Evolutionary conservation across 1,139 yeast species (phyloP), one percentile per base, ranked within the genome.

Genomic region (Blastobotrys illinoisensis): DNA sequence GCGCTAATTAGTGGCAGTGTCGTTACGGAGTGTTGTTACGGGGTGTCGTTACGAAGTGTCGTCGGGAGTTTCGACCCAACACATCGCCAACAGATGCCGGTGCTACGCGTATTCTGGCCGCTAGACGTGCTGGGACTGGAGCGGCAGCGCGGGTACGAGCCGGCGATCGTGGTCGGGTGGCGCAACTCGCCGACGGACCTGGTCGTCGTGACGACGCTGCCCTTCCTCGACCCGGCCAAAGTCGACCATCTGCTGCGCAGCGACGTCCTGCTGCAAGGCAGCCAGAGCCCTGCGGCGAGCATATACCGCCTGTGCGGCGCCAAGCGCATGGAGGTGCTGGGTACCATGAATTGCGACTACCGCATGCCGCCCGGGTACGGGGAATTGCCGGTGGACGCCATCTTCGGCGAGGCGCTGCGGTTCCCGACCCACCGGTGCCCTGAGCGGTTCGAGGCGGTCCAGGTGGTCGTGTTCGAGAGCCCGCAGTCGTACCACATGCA

Each of bases 401-500:
- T 49, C 1, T 45, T 54, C 13, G 54, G 53, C 28, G 50, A 47
- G 5, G 7, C 49, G 1, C 32, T 49, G 54, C 26, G 32, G 9
- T 52, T 47, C 18, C 57, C 57, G 9, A 18, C 16, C 11, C 57
- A 54, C 24, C 36, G 40, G 32, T 9, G 32, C 21, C 18, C 26
- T 16, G 23, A 26, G 26, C 48, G 49, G 46, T n/a, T 44, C 50
- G 28, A 36, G n/a, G 21, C 49, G 3, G 65, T 71, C 48, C 75
- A 75, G 26, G 65, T 88, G 1, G 74, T 91, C 1, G 63, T 79
- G 16, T 91, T 83, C 67, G 80, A 81, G 36, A 88, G 95, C 1
- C 98, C 98, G 0, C 79, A 81, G 51, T 82, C 87, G 23, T 76
- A 76, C 47, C 79, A 81, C 58, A 79, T 93, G 77, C 97, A 91